A percentile compares a stretch with the other conserved stretches of the same genome.
Conservation (phyloP, 176 grass and related monocot species). For the Musa troglodytarum region DNA sequence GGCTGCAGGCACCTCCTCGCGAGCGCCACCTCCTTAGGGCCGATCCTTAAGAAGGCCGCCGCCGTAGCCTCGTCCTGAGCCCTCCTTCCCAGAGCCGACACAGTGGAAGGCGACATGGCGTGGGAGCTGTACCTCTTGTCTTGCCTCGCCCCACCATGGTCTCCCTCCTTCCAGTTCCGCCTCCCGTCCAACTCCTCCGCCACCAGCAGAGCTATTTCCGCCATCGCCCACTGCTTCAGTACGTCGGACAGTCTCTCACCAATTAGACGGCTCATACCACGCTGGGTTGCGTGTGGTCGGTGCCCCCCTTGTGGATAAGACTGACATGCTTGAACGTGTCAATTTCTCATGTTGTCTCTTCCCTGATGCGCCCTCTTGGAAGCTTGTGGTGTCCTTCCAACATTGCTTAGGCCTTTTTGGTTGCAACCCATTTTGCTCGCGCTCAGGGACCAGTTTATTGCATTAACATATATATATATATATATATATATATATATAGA, state of each 20-base stretch:
- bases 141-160: background rate
- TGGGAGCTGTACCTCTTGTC: background rate
- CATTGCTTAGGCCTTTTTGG: too few relatives aligned
- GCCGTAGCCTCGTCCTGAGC: background rate
- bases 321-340: background rate
- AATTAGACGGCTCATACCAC: too few relatives aligned
- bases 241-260: too few relatives aligned
- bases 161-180: conserved; percentile 8
- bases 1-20: conserved; percentile 7
- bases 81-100: background rate
- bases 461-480: too few relatives aligned
- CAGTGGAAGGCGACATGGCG: background rate
- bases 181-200: conserved; percentile 7
- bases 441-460: too few relatives aligned
- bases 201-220: background rate
- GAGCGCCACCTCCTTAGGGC: background rate
- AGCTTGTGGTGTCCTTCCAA: too few relatives aligned
- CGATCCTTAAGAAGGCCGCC: background rate
- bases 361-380: too few relatives aligned
- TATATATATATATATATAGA: too few relatives aligned
- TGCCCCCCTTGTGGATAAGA: background rate
- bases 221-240: background rate
- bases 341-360: background rate
- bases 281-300: background rate
- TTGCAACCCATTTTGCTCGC: too few relatives aligned